A percentile compares a stretch with the other conserved stretches of the same genome.
Conservation (phyloP, 768 basidiomycete species). For the Suillus hirtellus region DNA sequence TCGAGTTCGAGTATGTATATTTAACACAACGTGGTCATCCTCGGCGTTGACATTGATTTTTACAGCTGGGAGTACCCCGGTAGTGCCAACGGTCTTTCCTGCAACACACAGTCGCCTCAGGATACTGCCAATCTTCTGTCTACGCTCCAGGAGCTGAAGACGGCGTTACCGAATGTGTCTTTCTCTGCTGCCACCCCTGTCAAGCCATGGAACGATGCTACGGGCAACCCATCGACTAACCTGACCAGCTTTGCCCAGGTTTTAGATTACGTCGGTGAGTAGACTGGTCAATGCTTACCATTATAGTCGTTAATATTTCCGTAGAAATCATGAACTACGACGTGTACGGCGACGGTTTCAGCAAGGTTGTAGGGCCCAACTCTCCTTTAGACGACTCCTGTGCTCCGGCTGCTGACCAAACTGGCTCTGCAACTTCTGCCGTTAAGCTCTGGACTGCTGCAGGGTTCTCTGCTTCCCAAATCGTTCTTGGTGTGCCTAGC, state of each 20-base stretch:
- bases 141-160: constrained; percentile 73
- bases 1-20: constrained; percentile 64
- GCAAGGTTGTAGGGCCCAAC: constrained; percentile 69
- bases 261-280: constrained; percentile 69
- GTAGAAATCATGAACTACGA: constrained; percentile 73
- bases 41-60: constrained; percentile 7
- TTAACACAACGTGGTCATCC: background rate
- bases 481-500: constrained; percentile 82
- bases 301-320: constrained; percentile 29
- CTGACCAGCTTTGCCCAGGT: constrained; percentile 65
- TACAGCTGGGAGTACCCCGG: constrained; percentile 86
- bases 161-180: constrained; percentile 53
- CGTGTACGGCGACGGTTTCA: constrained; percentile 50
- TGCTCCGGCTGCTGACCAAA: constrained; percentile 52
- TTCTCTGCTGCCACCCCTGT: constrained; percentile 73
- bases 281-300: constrained; percentile 25
- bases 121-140: constrained; percentile 81
- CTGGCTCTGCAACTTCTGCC: constrained; percentile 76
- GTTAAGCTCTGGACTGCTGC: constrained; percentile 74
- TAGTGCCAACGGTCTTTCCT: constrained; percentile 56
- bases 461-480: constrained; percentile 68
- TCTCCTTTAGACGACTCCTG: constrained; percentile 84
- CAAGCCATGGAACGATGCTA: constrained; percentile 61
- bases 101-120: constrained; percentile 59
- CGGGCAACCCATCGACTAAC: constrained; percentile 57